Evolutionary conservation across 139 green algal species (phyloP), one percentile per base, ranked within the genome.

Genomic region (Coelastrella sp.): DNA sequence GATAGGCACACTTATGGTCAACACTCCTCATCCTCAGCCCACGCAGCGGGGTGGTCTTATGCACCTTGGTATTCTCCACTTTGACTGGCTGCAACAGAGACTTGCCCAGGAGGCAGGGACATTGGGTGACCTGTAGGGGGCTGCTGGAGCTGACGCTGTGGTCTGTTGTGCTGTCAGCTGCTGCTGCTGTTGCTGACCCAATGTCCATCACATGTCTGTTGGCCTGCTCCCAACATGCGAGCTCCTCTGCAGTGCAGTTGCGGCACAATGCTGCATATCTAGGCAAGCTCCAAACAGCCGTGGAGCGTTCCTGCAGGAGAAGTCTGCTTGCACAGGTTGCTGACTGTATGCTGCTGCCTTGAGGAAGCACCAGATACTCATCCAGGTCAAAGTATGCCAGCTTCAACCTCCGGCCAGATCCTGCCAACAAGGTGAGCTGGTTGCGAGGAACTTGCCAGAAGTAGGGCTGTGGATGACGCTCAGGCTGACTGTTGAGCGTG

Each of bases 371-470:
- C 3, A 81, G 48, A 13, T 81, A 81, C 73, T 81, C 73, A 9
- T 81, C 73, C 27, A 81, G 37, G 19, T 81, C 73, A 34, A 81
- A 37, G 50, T 68, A 81, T 17, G 48, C 73, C 3, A 81, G 73
- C 19, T 45, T 60, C 15, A 48, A 5, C 2, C 5, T 6, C 21
- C 50, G 45, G 48, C 73, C 73, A 27, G 48, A 67, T 17, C 19
- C 73, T 13, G 48, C 73, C 50, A 81, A 48, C 32, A 81, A 34
- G 2, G 45, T 68, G 48, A 81, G n/a, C 73, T 81, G 73, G 50
- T 81, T 81, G 27, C 30, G 27, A 23, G 73, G 73, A 30, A 48
- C 19, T 48, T 81, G 73, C 73, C 73, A 81, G 30, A 34, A 81
- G 73, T 64, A 79, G 7, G 71, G 40, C 41, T 74, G 66, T 25